phyloP scores from a whole-genome alignment of 2,329 filamentous ascomycete species.

The Cercospora sp. region DNA sequence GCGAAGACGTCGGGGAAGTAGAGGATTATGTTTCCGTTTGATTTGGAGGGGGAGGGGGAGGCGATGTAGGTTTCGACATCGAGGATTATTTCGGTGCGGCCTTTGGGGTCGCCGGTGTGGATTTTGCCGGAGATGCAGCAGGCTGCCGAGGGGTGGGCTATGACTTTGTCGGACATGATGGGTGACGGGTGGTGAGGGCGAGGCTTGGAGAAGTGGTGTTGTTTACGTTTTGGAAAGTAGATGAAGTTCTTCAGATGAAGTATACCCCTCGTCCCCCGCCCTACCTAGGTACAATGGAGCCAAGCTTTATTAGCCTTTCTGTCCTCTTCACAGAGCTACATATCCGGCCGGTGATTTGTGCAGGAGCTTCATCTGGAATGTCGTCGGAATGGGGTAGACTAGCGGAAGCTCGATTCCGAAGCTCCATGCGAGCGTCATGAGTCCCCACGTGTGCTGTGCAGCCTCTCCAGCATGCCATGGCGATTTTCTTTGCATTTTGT shows the following conservation, averaged over 20 bases:
- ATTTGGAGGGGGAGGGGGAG: slow-evolving; percentile 16
- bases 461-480: background rate
- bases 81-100: slow-evolving; percentile 23
- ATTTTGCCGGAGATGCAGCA: slow-evolving; percentile 30
- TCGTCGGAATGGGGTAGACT: background rate
- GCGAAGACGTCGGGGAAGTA: slow-evolving; percentile 31
- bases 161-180: background rate
- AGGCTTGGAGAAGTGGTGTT: background rate
- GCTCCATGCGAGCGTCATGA: background rate
- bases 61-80: slow-evolving; percentile 30
- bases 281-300: background rate
- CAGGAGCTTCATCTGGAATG: background rate
- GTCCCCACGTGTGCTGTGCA: background rate
- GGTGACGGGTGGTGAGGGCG: background rate
- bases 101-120: slow-evolving; percentile 25
- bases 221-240: background rate
- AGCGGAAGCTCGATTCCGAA: background rate
- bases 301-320: background rate
- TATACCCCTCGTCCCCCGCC: background rate
- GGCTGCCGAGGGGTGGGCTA: slow-evolving; percentile 19
- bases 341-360: background rate
- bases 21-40: slow-evolving; percentile 28
- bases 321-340: background rate
- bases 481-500: background rate
- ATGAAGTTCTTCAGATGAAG: background rate